phyloP scores from a whole-genome alignment of 192 early-diverging fungal genomes.

The Rhizoclosmatium globosum region DNA sequence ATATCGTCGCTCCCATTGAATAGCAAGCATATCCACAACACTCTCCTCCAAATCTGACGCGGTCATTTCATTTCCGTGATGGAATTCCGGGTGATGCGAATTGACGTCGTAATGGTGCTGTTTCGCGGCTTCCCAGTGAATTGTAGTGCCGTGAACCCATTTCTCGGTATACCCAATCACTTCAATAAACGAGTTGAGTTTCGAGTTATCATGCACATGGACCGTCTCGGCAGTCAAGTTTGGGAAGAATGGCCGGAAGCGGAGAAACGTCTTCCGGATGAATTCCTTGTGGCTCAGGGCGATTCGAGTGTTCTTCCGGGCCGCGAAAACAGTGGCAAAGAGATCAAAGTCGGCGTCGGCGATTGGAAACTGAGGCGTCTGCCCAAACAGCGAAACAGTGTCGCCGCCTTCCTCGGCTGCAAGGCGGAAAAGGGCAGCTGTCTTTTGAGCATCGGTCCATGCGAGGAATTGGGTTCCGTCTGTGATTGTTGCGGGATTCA shows the following conservation, averaged over 20 bases:
- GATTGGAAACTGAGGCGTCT: neutral
- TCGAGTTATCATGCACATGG: conserved; percentile 1
- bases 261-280: neutral
- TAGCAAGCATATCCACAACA: conserved; percentile 9
- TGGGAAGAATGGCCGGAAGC: neutral
- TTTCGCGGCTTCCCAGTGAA: neutral
- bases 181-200: neutral
- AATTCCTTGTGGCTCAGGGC: conserved; percentile 10
- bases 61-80: neutral
- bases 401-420: neutral
- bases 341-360: neutral
- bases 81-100: conserved; percentile 1
- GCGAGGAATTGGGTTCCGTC: neutral
- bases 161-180: neutral
- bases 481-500: no score
- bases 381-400: neutral
- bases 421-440: neutral
- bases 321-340: neutral
- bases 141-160: neutral
- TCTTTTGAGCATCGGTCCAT: neutral
- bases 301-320: neutral
- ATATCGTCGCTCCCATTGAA: conserved; percentile 5
- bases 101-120: neutral
- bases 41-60: conserved; percentile 14
- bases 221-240: neutral